These are phyloP conservation scores for Phytophthora tubulina DNA, from an alignment of 352 stramenopile species.

Conservation along the genomic window DNA sequence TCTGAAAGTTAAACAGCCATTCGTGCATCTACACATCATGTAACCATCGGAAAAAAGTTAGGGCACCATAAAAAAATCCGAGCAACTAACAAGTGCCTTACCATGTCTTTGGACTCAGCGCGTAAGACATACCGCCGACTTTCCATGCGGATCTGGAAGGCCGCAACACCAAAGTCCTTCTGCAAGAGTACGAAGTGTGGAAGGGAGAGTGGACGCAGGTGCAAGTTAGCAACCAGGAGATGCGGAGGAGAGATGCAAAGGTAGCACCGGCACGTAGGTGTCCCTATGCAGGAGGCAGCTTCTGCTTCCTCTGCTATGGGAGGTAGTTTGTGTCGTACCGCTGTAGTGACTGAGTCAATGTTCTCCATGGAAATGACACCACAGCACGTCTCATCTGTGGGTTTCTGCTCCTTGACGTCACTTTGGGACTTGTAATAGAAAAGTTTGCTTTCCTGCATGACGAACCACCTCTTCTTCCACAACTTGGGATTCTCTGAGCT, in stretches of 20 bases:
- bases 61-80: background rate
- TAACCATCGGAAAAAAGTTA: slow-evolving; percentile 2
- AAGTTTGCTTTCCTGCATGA: slow-evolving; percentile 87
- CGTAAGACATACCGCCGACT: slow-evolving; percentile 83
- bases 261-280: slow-evolving; percentile 9
- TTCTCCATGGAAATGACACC: slow-evolving; percentile 84
- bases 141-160: slow-evolving; percentile 87
- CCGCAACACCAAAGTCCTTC: slow-evolving; percentile 85
- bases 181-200: slow-evolving; percentile 35
- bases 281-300: slow-evolving; percentile 3
- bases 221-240: slow-evolving; percentile 39
- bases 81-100: slow-evolving; percentile 37
- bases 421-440: slow-evolving; percentile 82
- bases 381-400: slow-evolving; percentile 67
- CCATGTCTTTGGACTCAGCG: slow-evolving; percentile 83
- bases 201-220: slow-evolving; percentile 26
- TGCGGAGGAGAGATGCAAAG: slow-evolving; percentile 22
- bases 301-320: slow-evolving; percentile 17
- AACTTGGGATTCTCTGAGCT: slow-evolving; percentile 70
- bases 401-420: slow-evolving; percentile 69
- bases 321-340: slow-evolving; percentile 51
- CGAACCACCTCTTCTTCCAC: slow-evolving; percentile 89
- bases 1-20: slow-evolving; percentile 92
- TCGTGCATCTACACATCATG: slow-evolving; percentile 78
- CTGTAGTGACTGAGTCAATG: slow-evolving; percentile 87